phyloP scores from a whole-genome alignment of 2,329 filamentous ascomycete species.

The Verticillium zaregamsianum region DNA sequence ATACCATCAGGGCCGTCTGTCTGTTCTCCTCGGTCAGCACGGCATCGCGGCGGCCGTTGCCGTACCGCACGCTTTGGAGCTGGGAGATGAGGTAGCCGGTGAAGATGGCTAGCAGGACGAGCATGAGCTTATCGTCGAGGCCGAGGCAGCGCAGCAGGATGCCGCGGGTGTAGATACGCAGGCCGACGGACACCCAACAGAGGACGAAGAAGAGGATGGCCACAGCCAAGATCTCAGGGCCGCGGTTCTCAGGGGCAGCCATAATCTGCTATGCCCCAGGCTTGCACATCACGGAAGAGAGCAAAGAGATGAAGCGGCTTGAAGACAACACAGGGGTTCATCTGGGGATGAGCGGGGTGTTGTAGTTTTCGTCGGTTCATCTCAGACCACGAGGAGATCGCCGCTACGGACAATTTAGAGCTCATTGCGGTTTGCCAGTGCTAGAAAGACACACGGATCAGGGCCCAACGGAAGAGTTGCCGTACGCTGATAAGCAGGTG shows the following conservation, averaged over 20 bases:
- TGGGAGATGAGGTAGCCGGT: conserved; percentile 17
- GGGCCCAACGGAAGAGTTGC: not conserved
- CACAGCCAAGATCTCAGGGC: conserved; percentile 20
- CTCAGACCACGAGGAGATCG: not conserved
- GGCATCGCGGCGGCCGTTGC: conserved; percentile 19
- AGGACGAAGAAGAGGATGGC: conserved; percentile 27
- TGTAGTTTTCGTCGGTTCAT: not conserved
- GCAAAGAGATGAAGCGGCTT: not conserved
- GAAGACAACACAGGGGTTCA: not conserved
- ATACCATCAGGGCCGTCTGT: conserved; percentile 24
- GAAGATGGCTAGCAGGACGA: conserved; percentile 23
- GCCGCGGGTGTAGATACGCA: conserved; percentile 26
- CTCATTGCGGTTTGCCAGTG: too few relatives aligned
- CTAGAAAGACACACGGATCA: not conserved
- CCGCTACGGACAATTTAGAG: not conserved
- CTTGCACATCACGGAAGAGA: not conserved
- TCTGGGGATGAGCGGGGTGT: not conserved
- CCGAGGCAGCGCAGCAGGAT: conserved; percentile 26
- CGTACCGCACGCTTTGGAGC: conserved; percentile 21
- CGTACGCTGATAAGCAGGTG: not conserved
- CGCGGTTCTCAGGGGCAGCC: conserved; percentile 12
- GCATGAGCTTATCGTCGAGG: conserved; percentile 27
- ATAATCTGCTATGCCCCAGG: not conserved
- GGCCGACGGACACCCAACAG: conserved; percentile 22
- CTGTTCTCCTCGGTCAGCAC: conserved; percentile 14